Percentiles rank a stretch among this genome's conserved stretches.
Evolutionary conservation across 164 flowering plant species (phyloP).

Genomic region (Berberis thunbergii): DNA sequence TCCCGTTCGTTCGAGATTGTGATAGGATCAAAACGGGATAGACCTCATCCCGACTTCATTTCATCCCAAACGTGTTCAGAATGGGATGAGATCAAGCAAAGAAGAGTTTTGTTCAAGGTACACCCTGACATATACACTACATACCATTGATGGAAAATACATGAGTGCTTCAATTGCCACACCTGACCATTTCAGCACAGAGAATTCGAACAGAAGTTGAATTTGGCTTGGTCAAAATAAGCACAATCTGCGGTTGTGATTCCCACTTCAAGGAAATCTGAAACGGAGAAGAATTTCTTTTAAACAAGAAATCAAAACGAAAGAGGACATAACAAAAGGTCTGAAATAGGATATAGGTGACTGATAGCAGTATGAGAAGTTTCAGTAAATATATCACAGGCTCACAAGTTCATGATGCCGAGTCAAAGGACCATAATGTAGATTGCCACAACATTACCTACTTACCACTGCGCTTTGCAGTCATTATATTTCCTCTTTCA

Average conservation of each 20-base stretch:
- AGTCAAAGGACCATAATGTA: slow-evolving; percentile 3
- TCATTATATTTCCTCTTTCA: slow-evolving; percentile 90
- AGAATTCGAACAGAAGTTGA: slow-evolving; percentile 27
- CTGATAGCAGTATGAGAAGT: neutral
- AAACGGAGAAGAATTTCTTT: slow-evolving; percentile 20
- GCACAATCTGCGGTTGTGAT: slow-evolving; percentile 76
- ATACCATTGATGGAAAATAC: no score
- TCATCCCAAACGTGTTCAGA: no score
- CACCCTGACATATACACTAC: no score
- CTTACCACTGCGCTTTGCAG: slow-evolving; percentile 89
- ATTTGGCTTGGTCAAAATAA: slow-evolving; percentile 89
- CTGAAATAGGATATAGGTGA: neutral
- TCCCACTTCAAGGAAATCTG: slow-evolving; percentile 97
- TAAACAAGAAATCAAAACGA: neutral
- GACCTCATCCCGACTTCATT: no score
- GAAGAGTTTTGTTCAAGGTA: no score
- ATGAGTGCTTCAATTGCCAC: slow-evolving; percentile 10
- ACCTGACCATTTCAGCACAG: slow-evolving; percentile 73
- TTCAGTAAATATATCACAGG: no score
- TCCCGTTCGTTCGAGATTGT: no score
- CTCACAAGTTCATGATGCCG: neutral
- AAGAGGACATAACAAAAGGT: neutral
- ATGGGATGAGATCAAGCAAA: no score
- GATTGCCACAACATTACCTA: slow-evolving; percentile 48
- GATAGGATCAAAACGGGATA: no score